Percentiles rank a stretch among this genome's conserved stretches.
phyloP scores from a whole-genome alignment of 2,329 filamentous ascomycete genomes.

The Penicillium sp. region DNA sequence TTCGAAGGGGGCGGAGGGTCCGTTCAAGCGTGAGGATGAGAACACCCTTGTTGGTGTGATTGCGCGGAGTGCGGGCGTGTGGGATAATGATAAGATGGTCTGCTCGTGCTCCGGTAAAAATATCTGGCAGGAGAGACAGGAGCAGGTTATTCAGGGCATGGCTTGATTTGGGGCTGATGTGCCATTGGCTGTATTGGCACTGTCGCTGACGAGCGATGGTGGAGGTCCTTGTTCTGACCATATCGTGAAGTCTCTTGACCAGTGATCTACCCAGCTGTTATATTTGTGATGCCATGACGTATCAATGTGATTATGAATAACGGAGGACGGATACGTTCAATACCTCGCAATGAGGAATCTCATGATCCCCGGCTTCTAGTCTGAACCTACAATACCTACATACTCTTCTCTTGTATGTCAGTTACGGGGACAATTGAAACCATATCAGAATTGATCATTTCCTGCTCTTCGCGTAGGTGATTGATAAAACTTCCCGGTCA shows the following conservation, averaged over 20 bases:
- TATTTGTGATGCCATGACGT: slow-evolving; percentile 1
- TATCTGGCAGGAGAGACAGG: slow-evolving; percentile 92
- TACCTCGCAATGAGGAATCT: background rate
- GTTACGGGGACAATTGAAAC: too few relatives aligned
- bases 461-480: too few relatives aligned
- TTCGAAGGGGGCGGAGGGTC: slow-evolving; percentile 61
- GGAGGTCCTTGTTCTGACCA: background rate
- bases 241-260: background rate
- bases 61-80: slow-evolving; percentile 92
- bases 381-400: too few relatives aligned
- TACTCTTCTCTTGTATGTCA: too few relatives aligned
- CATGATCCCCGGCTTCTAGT: background rate
- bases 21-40: slow-evolving; percentile 66
- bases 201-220: background rate
- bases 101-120: slow-evolving; percentile 98
- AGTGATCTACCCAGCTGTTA: background rate
- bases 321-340: background rate
- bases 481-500: too few relatives aligned
- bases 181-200: background rate
- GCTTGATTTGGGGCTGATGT: slow-evolving; percentile 50
- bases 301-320: background rate
- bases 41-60: slow-evolving; percentile 90
- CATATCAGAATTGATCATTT: too few relatives aligned
- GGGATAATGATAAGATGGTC: slow-evolving; percentile 98
- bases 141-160: slow-evolving; percentile 88